Evolutionary conservation across 2,329 filamentous ascomycete species (phyloP), one percentile per base, ranked within the genome.

Genomic region (Penicillium sp.): DNA sequence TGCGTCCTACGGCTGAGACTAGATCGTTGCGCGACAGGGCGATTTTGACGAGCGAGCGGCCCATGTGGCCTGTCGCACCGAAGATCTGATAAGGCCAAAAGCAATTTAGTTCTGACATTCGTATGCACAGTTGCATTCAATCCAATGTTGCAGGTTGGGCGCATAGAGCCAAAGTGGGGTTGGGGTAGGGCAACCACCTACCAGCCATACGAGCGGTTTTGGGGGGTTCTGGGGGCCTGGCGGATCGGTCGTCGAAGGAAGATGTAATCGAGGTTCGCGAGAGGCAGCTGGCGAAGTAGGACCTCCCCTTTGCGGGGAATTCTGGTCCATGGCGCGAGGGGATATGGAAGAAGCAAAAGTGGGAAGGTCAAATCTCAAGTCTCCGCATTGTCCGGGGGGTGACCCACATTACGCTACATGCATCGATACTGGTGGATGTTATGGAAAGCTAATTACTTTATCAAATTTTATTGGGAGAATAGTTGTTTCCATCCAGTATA

Each of bases 61-160:
- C 95, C 82, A 98, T 96, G 69, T 99, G 95, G 55, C 95, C 95
- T n/a, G 93, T 97, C 48, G 91, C 93, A 48, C 95, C 95, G 75
- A 97, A 99, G 53, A 98, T 82, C 91, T 92, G 41, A 3, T 37
- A 22, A 29, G 51, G 14, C 46, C 61, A 61, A 56, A 24, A 14
- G 14, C 10, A 27, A 24, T 47, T 61, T 57, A 60, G 59, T 51
- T 19, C 29, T 31, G 11, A 26, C 10, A 37, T 13, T 49, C 16
- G 35, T 29, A 19, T 19, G 13, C n/a, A 10, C 19, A 13, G 21
- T 5, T 13, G 16, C 11, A 13, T 37, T 21, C 27, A 35, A n/a
- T 48, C 26, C 29, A 3, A 19, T 21, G n/a, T 29, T 47, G 45
- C 22, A 11, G 29, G 29, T 8, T n/a, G 22, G 22, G 35, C 46